phyloP scores from a whole-genome alignment of 108 stramenopile species.

The Discostella pseudostelligera region DNA sequence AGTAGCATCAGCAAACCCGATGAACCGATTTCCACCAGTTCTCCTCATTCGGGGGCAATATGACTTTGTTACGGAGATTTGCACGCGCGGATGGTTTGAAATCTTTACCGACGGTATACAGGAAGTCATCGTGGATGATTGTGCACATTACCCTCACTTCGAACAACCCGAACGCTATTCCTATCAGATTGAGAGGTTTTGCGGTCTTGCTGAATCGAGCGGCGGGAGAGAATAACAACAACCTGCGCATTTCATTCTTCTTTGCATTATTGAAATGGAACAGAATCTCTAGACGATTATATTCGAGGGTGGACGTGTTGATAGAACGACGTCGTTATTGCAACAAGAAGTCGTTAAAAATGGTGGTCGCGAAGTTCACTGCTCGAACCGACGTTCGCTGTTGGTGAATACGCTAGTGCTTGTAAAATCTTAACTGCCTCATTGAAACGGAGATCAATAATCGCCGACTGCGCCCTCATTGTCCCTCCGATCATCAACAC shows the following conservation, averaged over 20 bases:
- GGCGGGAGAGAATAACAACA: background rate
- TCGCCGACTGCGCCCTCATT: no score
- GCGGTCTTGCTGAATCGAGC: slow-evolving; percentile 9
- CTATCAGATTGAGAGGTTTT: slow-evolving; percentile 14
- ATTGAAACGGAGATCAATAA: no score
- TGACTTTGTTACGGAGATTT: slow-evolving; percentile 46
- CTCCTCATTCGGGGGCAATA: slow-evolving; percentile 35
- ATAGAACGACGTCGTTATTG: no score
- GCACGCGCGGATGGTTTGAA: slow-evolving; percentile 37
- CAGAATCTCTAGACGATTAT: no score
- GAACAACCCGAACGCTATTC: slow-evolving; percentile 25
- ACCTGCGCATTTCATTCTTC: background rate
- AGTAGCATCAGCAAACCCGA: background rate
- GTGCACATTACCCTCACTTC: slow-evolving; percentile 46
- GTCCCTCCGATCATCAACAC: no score
- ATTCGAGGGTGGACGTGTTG: no score
- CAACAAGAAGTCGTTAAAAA: no score
- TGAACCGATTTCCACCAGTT: slow-evolving; percentile 26
- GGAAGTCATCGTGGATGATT: slow-evolving; percentile 30
- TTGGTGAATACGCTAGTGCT: no score
- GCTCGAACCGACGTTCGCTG: no score
- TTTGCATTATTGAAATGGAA: no score
- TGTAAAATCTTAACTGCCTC: no score
- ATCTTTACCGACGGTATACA: background rate
- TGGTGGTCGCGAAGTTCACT: no score